Percentiles rank a stretch among this genome's conserved stretches.
Evolutionary conservation across 2,329 filamentous ascomycete genomes (phyloP).

Genomic region (Phialophora macrospora): DNA sequence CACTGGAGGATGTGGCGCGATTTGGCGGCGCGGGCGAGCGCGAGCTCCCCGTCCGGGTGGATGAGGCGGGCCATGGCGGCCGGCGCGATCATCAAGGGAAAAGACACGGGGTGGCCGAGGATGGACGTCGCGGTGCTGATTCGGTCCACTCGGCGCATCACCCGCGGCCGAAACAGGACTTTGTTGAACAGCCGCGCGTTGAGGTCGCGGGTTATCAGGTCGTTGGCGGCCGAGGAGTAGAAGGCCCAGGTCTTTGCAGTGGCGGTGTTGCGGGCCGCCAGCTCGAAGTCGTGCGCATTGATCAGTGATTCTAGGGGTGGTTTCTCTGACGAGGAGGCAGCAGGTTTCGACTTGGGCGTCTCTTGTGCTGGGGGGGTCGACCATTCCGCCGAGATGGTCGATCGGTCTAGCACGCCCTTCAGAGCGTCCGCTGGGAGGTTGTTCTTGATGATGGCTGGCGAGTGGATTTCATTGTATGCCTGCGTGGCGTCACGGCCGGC

Average conservation of each 20-base stretch:
- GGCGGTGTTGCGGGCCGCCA: constrained; percentile 60
- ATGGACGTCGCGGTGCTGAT: constrained; percentile 60
- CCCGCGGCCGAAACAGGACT: constrained; percentile 65
- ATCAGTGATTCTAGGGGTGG: constrained; percentile 61
- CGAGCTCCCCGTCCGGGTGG: constrained; percentile 68
- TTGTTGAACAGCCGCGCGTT: constrained; percentile 62
- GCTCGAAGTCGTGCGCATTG: constrained; percentile 65
- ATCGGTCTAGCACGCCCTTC: constrained; percentile 56
- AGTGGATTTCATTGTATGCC: constrained; percentile 60
- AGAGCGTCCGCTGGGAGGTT: constrained; percentile 52
- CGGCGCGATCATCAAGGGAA: constrained; percentile 68
- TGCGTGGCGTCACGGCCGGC: constrained; percentile 61
- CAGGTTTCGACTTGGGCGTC: constrained; percentile 39
- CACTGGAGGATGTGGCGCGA: constrained; percentile 62
- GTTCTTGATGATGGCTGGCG: constrained; percentile 53
- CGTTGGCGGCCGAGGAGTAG: constrained; percentile 69
- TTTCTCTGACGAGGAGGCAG: constrained; percentile 42
- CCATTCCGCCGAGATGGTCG: constrained; percentile 58
- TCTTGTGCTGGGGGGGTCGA: constrained; percentile 47
- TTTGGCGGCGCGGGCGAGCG: constrained; percentile 59
- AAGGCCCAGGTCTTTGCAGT: constrained; percentile 72
- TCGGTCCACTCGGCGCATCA: constrained; percentile 61
- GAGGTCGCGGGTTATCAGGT: constrained; percentile 60
- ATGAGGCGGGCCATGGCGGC: constrained; percentile 68
- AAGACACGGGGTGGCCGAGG: constrained; percentile 57